Evolutionary conservation across 2,329 filamentous ascomycete genomes (phyloP).

Genomic region (Hypoxylon sp.): DNA sequence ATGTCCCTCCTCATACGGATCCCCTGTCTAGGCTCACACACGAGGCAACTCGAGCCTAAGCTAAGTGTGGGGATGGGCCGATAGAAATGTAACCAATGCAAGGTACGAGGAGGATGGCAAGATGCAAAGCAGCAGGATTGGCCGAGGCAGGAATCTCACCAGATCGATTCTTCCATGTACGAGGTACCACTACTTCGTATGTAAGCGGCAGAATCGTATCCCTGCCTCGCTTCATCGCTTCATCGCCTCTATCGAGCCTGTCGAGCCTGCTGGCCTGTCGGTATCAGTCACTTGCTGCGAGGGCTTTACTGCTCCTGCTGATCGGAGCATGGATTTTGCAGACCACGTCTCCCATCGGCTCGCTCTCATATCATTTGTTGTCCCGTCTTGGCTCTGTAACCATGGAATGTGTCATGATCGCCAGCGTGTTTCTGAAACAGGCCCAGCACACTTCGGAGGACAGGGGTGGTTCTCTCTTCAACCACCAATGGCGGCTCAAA

Average conservation of each 20-base stretch:
- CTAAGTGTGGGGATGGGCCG: constrained; percentile 25
- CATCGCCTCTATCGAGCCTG: background rate
- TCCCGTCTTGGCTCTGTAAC: constrained; percentile 22
- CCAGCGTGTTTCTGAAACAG: constrained; percentile 31
- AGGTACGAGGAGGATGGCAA: constrained; percentile 27
- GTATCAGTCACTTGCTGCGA: too few species aligned
- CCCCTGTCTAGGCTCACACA: constrained; percentile 9
- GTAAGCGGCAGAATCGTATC: constrained; percentile 20
- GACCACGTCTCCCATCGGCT: constrained; percentile 2
- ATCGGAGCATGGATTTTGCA: background rate
- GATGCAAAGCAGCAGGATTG: constrained; percentile 29
- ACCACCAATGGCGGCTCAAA: constrained; percentile 30
- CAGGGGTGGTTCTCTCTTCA: constrained; percentile 11
- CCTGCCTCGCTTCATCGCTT: constrained; percentile 9
- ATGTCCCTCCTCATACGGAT: constrained; percentile 17
- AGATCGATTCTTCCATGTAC: constrained; percentile 30
- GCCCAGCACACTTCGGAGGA: constrained; percentile 23
- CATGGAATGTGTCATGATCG: constrained; percentile 26
- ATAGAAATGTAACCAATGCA: constrained; percentile 31
- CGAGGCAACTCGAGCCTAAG: constrained; percentile 14
- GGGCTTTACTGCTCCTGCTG: background rate
- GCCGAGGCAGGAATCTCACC: constrained; percentile 27
- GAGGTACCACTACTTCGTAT: too few species aligned
- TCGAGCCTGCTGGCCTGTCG: background rate
- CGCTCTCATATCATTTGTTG: constrained; percentile 12